Evolutionary conservation across 495 filamentous ascomycete genomes (phyloP), one percentile per base, ranked within the genome.

Genomic region (Pseudevernia furfuracea): DNA sequence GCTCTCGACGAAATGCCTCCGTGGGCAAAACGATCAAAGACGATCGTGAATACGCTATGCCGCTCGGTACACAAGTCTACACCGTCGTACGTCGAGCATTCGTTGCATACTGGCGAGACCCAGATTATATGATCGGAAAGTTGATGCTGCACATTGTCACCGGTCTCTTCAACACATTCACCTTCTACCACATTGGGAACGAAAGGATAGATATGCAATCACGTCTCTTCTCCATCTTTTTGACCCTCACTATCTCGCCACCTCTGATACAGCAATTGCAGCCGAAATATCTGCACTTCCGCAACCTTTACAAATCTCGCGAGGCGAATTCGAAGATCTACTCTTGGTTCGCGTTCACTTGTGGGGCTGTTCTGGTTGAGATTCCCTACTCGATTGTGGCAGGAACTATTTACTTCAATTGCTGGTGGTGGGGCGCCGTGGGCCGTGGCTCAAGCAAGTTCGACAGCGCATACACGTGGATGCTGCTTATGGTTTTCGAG

Each of bases 151-250:
- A 86, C 60, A 82, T 87, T 10, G 79, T 84, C 61, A 87, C 84
- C 1, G 85, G 84, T 15, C 80, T 90, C 48, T 82, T 83, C 71
- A 83, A 81, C 62, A 76, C 75, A 17, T 80, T 84, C 67, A 86
- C 85, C 1, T 89, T 89, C 73, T 87, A 82, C 74, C 74, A 87
- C 61, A 68, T 86, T 4, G 79, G 82, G 4, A 73, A 81, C 58
- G 81, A 79, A 17, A 77, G 78, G 36, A 80, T 84, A 41, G 87
- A 85, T 71, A 84, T 86, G 80, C 82, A 87, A 67, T 83, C 81
- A 12, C 76, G 82, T 30, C 74, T 90, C 1, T 91, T 90, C 72
- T 84, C 85, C 38, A 77, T 89, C 60, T 91, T 91, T 73, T 85
- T 90, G 84, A 82, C 83, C 15, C 77, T 88, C 19, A 88, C 86